Base-by-base conservation (phyloP, 202 grass and related monocot species). In the Eragrostis tef region DNA sequence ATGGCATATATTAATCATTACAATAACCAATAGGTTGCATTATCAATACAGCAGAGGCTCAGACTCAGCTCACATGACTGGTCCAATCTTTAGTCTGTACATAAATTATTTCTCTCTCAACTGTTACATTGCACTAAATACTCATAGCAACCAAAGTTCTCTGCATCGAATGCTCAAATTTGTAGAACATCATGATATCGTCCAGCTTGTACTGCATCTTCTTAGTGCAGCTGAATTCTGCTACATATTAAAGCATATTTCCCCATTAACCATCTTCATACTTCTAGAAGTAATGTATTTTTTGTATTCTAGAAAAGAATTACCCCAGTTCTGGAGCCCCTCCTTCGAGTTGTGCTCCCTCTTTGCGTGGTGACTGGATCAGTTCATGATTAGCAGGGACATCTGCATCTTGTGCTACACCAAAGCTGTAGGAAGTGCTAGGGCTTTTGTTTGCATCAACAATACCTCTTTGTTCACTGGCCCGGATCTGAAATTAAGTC, bases 271-370 rank as follows among this genome's bases (percentile, higher is more conserved):
- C 26, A 61, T 77, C 11, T 62, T 17, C 68, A 11, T 66, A 14
- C 48, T 79, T 78, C 25, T 66, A 53, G 36, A 48, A 64, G n/a
- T 27, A 77, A 69, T 44, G 53, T 21, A 68, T 21, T 7, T 26
- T 82, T 67, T 82, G 7, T 15, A 61, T 81, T 68, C 25, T 61
- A 73, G 51, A 92, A 81, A 81, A 50, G 27, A 68, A 26, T 90
- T 93, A 87, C 87, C 87, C 87, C 45, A 82, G 44, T 68, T 89
- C 79, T 68, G 87, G 81, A 82, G 79, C 74, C 21, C 14, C 66
- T 69, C 43, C 29, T 75, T 67, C 36, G 31, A 19, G 24, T 15
- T 74, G 70, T 6, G 22, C 47, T 9, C 63, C 73, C 50, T 79
- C 81, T 11, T 51, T 84, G 45, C 76, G 67, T 51, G 65, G 72